Base-by-base conservation (phyloP, 2,329 filamentous ascomycete species). In the Venturia oleaginea region DNA sequence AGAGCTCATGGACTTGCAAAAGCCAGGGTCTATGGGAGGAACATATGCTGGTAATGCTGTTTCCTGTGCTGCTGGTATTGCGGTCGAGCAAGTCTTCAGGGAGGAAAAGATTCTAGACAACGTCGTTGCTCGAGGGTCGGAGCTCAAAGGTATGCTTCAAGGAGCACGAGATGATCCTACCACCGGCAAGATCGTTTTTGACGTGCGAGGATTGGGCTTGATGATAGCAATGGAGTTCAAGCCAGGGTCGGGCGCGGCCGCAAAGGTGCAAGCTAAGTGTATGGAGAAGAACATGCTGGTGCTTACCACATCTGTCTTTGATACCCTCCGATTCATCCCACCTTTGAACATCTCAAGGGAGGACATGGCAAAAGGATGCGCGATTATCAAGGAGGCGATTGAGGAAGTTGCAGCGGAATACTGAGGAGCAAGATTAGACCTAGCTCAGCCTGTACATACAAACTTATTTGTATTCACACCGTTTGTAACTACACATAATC, bases 261-360 rank as follows among this genome's bases (percentile, higher is more conserved):
- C 59, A 40, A 60, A 60, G 59, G 71, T 77, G 10, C 75, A 76
- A 67, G 70, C 71, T n/a, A 75, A 75, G 67, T 77, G 74, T 63
- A 68, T 75, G 68, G 71, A 75, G 66, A 73, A 72, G 66, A 72
- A 71, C 61, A 72, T 77, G 74, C 63, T 77, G 67, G 70, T 76
- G 10, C 68, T 77, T 51, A 76, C 74, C 11, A 77, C 75, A 17
- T 73, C 70, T 17, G 76, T 77, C 63, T 76, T 76, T 67, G 75
- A 76, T 65, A 76, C 74, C 1, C 64, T 77, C 42, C 68, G 75
- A 46, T 76, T 77, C 63, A 76, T 76, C 38, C 74, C 75, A 10
- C 72, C 75, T 17, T 67, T 76, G 64, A 77, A 76, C 67, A 75
- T 76, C 57, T 71, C 71, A 8, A 71, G 74, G 68, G 71, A 72